Evolutionary conservation across 345 rosid species (phyloP).

Genomic region (Gossypium longicalyx): DNA sequence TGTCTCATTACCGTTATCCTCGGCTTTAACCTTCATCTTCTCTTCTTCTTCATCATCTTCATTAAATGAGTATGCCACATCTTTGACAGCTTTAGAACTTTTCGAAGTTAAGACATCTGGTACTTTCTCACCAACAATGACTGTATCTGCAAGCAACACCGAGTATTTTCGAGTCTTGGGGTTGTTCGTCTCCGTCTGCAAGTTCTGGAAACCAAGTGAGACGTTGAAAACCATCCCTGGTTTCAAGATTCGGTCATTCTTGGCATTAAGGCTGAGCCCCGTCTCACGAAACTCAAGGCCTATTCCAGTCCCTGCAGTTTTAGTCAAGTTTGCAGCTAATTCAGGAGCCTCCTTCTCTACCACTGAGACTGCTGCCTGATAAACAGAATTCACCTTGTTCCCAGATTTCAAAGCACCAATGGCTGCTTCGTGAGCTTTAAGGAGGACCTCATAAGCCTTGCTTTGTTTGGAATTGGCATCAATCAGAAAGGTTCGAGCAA

Average conservation of each 20-base stretch:
- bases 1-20: conserved; percentile 23
- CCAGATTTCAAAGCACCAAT: conserved; percentile 43
- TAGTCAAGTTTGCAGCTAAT: conserved; percentile 35
- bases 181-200: conserved; percentile 31
- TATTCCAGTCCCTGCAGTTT: conserved; percentile 52
- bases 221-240: conserved; percentile 51
- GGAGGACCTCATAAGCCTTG: conserved; percentile 51
- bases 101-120: conserved; percentile 42
- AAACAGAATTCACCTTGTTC: conserved; percentile 33
- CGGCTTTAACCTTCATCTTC: conserved; percentile 26
- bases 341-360: conserved; percentile 45
- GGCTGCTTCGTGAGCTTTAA: conserved; percentile 51
- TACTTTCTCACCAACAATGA: conserved; percentile 36
- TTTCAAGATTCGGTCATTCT: conserved; percentile 37
- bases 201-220: conserved; percentile 48
- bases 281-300: conserved; percentile 61
- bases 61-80: conserved; percentile 49
- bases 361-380: conserved; percentile 42
- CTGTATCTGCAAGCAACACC: conserved; percentile 46
- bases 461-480: conserved; percentile 48
- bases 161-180: conserved; percentile 35
- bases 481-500: conserved; percentile 43
- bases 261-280: conserved; percentile 43
- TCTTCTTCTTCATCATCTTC: conserved; percentile 53
- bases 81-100: conserved; percentile 48